Conservation (phyloP, 2,329 filamentous ascomycete genomes). For the Pseudogymnoascus destructans region DNA sequence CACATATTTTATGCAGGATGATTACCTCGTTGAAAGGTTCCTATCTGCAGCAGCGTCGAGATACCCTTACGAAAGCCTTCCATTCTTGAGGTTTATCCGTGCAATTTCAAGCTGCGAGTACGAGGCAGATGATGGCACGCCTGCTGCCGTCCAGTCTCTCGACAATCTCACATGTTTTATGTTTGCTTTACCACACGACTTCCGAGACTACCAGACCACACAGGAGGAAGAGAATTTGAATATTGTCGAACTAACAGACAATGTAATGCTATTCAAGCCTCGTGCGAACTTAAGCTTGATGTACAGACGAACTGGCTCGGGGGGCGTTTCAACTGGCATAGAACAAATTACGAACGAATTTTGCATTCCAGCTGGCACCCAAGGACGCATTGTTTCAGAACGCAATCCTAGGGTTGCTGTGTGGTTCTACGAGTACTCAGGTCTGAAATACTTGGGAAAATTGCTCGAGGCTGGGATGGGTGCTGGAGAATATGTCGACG, state of each 20-base stretch:
- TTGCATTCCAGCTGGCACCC: slow-evolving; percentile 50
- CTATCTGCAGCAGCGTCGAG: slow-evolving; percentile 59
- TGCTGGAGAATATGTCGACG: slow-evolving; percentile 35
- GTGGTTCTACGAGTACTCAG: slow-evolving; percentile 65
- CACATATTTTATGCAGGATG: slow-evolving; percentile 35
- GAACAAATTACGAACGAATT: slow-evolving; percentile 35
- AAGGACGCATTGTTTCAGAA: slow-evolving; percentile 63
- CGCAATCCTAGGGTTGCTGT: slow-evolving; percentile 61
- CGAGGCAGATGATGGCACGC: slow-evolving; percentile 26
- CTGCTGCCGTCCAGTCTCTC: slow-evolving; percentile 48
- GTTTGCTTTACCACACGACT: slow-evolving; percentile 57
- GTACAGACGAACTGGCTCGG: slow-evolving; percentile 7
- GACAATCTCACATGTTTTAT: slow-evolving; percentile 63
- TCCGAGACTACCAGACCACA: slow-evolving; percentile 62
- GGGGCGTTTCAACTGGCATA: slow-evolving; percentile 15
- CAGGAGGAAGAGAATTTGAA: slow-evolving; percentile 81
- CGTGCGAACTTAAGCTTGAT: slow-evolving; percentile 24
- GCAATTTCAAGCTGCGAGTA: slow-evolving; percentile 43
- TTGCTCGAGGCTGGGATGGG: slow-evolving; percentile 55
- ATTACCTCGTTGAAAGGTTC: slow-evolving; percentile 29
- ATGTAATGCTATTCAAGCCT: slow-evolving; percentile 49
- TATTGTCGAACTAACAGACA: slow-evolving; percentile 52
- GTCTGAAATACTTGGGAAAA: slow-evolving; percentile 65
- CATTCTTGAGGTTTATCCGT: slow-evolving; percentile 61
- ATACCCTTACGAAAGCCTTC: slow-evolving; percentile 74